These are phyloP conservation scores for Sporisorium graminicola DNA, from an alignment of 1,284 basidiomycete species.

Conservation along the genomic window DNA sequence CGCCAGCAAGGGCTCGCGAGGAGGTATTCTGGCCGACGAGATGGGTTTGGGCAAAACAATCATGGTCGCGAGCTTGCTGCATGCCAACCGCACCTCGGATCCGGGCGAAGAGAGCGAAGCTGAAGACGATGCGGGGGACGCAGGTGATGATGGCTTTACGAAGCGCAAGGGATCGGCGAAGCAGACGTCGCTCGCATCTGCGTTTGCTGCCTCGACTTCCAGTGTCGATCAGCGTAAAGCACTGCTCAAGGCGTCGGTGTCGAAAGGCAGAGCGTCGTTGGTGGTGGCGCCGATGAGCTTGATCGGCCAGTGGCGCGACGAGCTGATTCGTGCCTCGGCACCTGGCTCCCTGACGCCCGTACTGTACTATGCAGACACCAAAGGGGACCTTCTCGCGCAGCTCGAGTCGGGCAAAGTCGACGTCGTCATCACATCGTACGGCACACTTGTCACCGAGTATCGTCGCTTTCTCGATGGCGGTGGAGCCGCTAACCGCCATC, in stretches of 20 bases:
- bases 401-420: slow-evolving; percentile 74
- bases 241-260: slow-evolving; percentile 40
- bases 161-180: slow-evolving; percentile 32
- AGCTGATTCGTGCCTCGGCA: slow-evolving; percentile 77
- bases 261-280: slow-evolving; percentile 75
- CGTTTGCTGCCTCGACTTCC: slow-evolving; percentile 49
- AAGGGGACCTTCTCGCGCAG: slow-evolving; percentile 78
- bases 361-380: slow-evolving; percentile 81
- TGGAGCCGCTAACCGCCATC: slow-evolving; percentile 35
- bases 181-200: slow-evolving; percentile 60
- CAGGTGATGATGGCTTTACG: slow-evolving; percentile 13
- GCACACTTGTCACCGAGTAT: slow-evolving; percentile 70
- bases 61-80: slow-evolving; percentile 91
- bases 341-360: slow-evolving; percentile 76
- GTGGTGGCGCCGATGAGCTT: slow-evolving; percentile 94
- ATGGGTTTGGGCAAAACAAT: slow-evolving; percentile 96
- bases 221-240: slow-evolving; percentile 25
- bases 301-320: slow-evolving; percentile 89
- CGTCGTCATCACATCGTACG: slow-evolving; percentile 90
- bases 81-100: slow-evolving; percentile 74
- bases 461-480: slow-evolving; percentile 51
- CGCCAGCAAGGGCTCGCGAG: slow-evolving; percentile 82
- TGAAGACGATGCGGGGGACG: slow-evolving; percentile 27
- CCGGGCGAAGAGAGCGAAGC: slow-evolving; percentile 34
- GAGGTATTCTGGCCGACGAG: slow-evolving; percentile 87